Base-by-base conservation (phyloP, 106 monocot genomes). In the Iris macrosiphon region DNA sequence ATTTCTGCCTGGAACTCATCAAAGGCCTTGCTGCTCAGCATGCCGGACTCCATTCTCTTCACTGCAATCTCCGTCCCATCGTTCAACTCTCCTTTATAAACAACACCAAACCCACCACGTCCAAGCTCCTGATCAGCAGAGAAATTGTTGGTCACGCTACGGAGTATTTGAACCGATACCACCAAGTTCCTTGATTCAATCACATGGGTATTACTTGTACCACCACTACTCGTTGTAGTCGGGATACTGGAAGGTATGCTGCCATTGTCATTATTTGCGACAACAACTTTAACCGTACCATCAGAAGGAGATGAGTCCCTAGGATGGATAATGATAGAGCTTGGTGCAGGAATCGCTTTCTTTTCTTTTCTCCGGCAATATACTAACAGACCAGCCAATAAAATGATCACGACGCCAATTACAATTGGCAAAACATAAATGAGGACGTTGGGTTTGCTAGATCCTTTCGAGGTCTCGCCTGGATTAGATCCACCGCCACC, bases 1-100 rank as follows among this genome's bases (percentile, higher is more conserved):
- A 87, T 82, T 57, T 87, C 87, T 14, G 87, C 74, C 15, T 74
- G 74, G 48, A 87, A 87, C 60, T 87, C 87, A 57, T 87, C 78
- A 8, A 75, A 26, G 9, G 75, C 81, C 45, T 75, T 75, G 50
- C 63, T 75, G 23, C 52, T 75, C 5, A 81, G 26, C 8, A 72
- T 60, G 1, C 54, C 33, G 15, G 68, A 39, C 55, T 81, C 78
- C 87, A 87, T 87, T 43, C 87, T 69, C 65, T 87, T 87, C 11
- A 87, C 87, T 1, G 87, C 87, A 13, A 87, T 71, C 60, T 67
- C 68, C 3, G 81, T 75, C 9, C 87, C 87, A 45, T 87, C 87
- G 27, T 81, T 49, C 47, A 87, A 57, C 45, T 72, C 71, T 29
- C 87, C 87, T 35, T 72, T 87, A 45, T 87, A 87, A 49, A 87